Percentiles rank a stretch among this genome's conserved stretches.
phyloP scores from a whole-genome alignment of 2,329 filamentous ascomycete genomes.

The Cladosporium phlei region DNA sequence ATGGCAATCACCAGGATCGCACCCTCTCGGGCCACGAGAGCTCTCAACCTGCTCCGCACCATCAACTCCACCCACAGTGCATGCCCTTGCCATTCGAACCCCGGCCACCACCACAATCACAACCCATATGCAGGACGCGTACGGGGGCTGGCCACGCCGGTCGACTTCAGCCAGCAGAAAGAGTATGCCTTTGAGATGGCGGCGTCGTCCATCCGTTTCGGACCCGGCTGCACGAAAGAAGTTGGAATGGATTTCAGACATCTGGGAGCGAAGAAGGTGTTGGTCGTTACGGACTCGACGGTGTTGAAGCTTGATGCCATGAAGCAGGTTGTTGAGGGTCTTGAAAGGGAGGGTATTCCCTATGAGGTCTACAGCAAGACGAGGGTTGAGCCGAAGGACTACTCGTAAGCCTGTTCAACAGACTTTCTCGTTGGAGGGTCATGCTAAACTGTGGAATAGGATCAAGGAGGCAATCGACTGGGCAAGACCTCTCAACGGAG shows the following conservation, averaged over 20 bases:
- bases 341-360: slow-evolving; percentile 71
- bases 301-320: slow-evolving; percentile 82
- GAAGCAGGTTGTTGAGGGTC: slow-evolving; percentile 77
- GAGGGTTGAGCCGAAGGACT: slow-evolving; percentile 89
- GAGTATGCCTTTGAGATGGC: slow-evolving; percentile 99
- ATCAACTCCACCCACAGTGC: slow-evolving; percentile 77
- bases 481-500: slow-evolving; percentile 71
- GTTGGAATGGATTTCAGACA: slow-evolving; percentile 98
- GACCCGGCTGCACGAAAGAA: slow-evolving; percentile 86
- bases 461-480: slow-evolving; percentile 87
- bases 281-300: slow-evolving; percentile 83
- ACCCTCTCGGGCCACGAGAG: slow-evolving; percentile 52
- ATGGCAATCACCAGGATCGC: slow-evolving; percentile 38
- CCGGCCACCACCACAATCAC: slow-evolving; percentile 64
- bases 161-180: slow-evolving; percentile 67
- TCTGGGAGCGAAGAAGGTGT: slow-evolving; percentile 78
- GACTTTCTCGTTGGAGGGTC: background rate
- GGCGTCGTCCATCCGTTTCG: slow-evolving; percentile 88
- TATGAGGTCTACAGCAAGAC: slow-evolving; percentile 79
- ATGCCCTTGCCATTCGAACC: slow-evolving; percentile 91
- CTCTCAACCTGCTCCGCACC: slow-evolving; percentile 73
- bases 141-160: slow-evolving; percentile 66
- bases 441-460: slow-evolving; percentile 39
- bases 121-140: slow-evolving; percentile 50
- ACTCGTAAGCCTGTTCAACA: slow-evolving; percentile 55